Evolutionary conservation across 2,329 filamentous ascomycete species (phyloP), one percentile per base, ranked within the genome.

Genomic region (Colletotrichum sp.): DNA sequence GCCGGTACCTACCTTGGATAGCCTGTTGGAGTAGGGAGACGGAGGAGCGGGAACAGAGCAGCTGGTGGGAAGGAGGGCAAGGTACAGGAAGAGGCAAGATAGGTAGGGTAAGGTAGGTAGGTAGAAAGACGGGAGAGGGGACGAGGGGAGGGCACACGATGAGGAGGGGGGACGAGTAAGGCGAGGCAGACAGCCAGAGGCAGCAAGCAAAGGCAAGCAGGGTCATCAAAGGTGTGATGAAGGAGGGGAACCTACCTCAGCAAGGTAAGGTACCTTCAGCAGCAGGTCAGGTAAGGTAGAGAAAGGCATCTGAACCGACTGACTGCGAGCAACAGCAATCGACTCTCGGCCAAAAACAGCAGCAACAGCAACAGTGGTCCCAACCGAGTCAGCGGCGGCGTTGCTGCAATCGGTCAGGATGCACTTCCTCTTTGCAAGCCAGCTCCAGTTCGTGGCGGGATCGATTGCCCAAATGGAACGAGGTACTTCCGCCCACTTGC

Each of bases 311-410:
- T 28, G 55, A 28, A 30, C 26, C 26, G 26, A 26, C 28, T 60
- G 55, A n/a, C 39, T 48, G 39, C 39, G n/a, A 61, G 34, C 34
- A 48, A 21, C n/a, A 57, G 70, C 34, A 68, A 43, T 21, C 32
- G 34, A 39, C 21, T 64, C 36, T 64, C 32, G 36, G 34, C 61
- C 61, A 36, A 34, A 64, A 64, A 43, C 61, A 43, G 34, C 34
- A 39, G n/a, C 34, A 36, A n/a, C 59, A 32, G 32, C 32, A 34
- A 21, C 61, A 64, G 32, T 7, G 26, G 32, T 7, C 52, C 36
- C n/a, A 57, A 43, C 43, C 73, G 70, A 75, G 64, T 75, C 73
- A 75, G 73, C 73, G 70, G 63, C 73, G 39, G 30, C 39, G 14
- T 61, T 55, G 65, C 72, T 75, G 72, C 69, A 75, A 75, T 75